Evolutionary conservation across 164 flowering plant genomes (phyloP), one percentile per base, ranked within the genome.

Genomic region (Stephania yunnanensis): DNA sequence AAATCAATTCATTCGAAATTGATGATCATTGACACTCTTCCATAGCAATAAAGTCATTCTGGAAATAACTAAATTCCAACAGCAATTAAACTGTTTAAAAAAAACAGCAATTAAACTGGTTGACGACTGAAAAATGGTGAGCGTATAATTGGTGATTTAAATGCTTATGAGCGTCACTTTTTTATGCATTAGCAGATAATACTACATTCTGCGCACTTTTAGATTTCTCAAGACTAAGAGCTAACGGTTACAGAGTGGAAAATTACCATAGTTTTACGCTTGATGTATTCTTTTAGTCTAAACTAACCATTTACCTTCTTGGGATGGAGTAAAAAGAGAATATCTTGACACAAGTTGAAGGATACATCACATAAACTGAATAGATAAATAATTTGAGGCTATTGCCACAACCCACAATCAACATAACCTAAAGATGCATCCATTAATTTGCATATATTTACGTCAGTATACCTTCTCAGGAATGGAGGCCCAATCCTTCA

Each of bases 401-500:
- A 30, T n/a, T 15, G 4, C 30, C 44, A 46, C 64, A 55, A 73
- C 25, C 3, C 44, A 46, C 64, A 55, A 73, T 45, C 3, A 52
- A 74, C 17, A 48, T 61, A 46, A 63, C 25, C 15, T 63, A 19
- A 63, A 63, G 66, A 63, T 53, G 66, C 17, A 9, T 29, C 17
- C 63, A 46, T 25, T 13, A 52, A 55, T 8, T 22, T 53, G 12
- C 10, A 13, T 15, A 72, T 5, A 7, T 22, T 17, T 55, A 12
- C 46, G 64, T 46, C 36, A 12, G 29, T 45, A 36, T 69, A 93
- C 99, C 99, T 91, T 93, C 75, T 91, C 95, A 74, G 89, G 91
- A 79, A 75, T 80, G 17, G 81, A 74, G 53, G 86, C 79, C 99
- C 98, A 95, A 53, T 87, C 89, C 83, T 88, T 91, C 84, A 89